Evolutionary conservation across 23 red algal genomes (phyloP), one percentile per base, ranked within the genome.

Genomic region (Cyanidioschyzon merolae): DNA sequence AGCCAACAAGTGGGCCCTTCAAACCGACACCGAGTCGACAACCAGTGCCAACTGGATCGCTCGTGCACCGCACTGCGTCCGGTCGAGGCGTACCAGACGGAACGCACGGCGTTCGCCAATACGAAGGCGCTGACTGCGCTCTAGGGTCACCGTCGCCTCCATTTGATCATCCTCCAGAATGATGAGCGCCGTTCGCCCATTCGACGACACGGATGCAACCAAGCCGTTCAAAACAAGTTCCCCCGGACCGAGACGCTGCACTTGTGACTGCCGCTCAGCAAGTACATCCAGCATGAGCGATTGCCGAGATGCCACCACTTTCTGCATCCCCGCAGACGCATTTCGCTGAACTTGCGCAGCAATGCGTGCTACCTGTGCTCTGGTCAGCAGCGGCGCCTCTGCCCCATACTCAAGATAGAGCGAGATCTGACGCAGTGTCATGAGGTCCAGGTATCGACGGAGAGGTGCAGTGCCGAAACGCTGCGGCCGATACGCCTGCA

Each of bases 301-400:
- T 27, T 35, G 63, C 32, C 32, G 63, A 25, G 63, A 25, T 3
- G n/a, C n/a, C 63, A 27, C 12, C 29, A 32, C n/a, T 35, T 25
- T 71, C 63, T 25, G 32, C 63, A 71, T 71, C n/a, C 63, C 63
- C 29, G 2, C 7, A 7, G 21, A 35, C 16, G 32, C 63, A 32
- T 25, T 35, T 7, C 63, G 63, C 7, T 35, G 63, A 7, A 71
- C 63, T 35, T 71, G n/a, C 12, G 63, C 63, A 25, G 63, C 3
- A 3, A 71, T 32, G n/a, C 32, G 63, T 7, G 63, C 63, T 7
- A 71, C 63, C 32, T 71, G 63, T 7, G 63, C 32, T 35, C 21
- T 71, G 63, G n/a, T 71, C 63, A 71, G 63, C 63, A 35, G 63
- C 63, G 63, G n/a, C 29, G 63, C 63, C n/a, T 3, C 63, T 7